Percentiles rank a stretch among this genome's conserved stretches.
These are phyloP conservation scores for Phylloporus scabripes DNA, from an alignment of 768 basidiomycete genomes.

Conservation along the genomic window DNA sequence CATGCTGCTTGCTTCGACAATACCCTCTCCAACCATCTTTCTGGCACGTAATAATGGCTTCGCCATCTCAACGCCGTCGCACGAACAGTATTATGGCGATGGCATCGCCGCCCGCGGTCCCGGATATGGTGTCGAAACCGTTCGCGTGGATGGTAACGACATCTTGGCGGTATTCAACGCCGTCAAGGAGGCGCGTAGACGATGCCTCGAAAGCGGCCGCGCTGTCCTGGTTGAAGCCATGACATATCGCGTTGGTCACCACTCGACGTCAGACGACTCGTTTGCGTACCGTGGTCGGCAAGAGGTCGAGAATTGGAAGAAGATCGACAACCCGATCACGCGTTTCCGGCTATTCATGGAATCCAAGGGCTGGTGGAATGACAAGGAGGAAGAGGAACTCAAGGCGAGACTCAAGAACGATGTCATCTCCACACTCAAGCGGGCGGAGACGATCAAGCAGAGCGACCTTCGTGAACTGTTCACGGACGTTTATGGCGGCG, in stretches of 20 bases:
- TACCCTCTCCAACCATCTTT: slow-evolving; percentile 69
- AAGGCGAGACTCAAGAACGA: slow-evolving; percentile 64
- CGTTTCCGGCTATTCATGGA: slow-evolving; percentile 86
- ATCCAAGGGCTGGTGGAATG: slow-evolving; percentile 79
- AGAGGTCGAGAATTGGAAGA: slow-evolving; percentile 89
- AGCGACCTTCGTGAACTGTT: slow-evolving; percentile 76
- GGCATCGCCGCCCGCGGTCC: slow-evolving; percentile 90
- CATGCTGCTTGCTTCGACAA: slow-evolving; percentile 69
- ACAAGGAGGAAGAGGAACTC: slow-evolving; percentile 64
- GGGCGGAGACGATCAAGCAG: slow-evolving; percentile 65
- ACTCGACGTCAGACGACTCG: slow-evolving; percentile 93
- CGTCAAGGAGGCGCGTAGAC: slow-evolving; percentile 62
- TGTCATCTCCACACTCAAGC: slow-evolving; percentile 73
- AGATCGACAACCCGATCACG: slow-evolving; percentile 82
- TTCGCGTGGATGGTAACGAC: slow-evolving; percentile 94
- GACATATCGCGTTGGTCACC: slow-evolving; percentile 93
- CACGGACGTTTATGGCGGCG: slow-evolving; percentile 81
- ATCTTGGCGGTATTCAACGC: slow-evolving; percentile 76
- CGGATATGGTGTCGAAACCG: slow-evolving; percentile 84
- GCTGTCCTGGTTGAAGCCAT: slow-evolving; percentile 87
- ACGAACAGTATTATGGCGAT: slow-evolving; percentile 88
- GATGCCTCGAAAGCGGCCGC: slow-evolving; percentile 71
- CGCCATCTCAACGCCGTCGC: slow-evolving; percentile 88
- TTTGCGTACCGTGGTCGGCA: slow-evolving; percentile 86
- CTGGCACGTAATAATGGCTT: slow-evolving; percentile 85